phyloP scores from a whole-genome alignment of 2,329 filamentous ascomycete species.

The Colletotrichum sp. region DNA sequence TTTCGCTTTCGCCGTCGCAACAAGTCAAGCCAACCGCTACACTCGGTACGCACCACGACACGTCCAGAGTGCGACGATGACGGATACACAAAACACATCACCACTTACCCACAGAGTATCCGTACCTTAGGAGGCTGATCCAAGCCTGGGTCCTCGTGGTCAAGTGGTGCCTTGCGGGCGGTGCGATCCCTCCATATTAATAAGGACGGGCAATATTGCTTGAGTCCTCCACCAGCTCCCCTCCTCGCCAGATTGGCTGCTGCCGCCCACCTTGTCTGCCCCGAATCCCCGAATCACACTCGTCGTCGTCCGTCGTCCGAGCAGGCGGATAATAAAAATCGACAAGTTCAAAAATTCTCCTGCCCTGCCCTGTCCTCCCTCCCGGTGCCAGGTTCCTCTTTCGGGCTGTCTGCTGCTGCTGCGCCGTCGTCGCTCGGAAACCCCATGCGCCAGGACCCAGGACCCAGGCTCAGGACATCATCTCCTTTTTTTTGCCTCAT shows the following conservation, averaged over 20 bases:
- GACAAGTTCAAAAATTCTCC: neutral
- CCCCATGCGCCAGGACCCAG: neutral
- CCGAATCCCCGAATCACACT: neutral
- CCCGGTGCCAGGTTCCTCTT: neutral
- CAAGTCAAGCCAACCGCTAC: neutral
- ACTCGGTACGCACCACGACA: neutral
- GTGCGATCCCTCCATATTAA: neutral
- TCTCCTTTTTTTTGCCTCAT: neutral
- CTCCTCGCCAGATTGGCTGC: neutral
- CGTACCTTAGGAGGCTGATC: neutral
- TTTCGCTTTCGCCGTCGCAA: neutral
- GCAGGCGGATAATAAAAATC: neutral
- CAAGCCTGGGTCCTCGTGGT: neutral
- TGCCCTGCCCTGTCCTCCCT: neutral
- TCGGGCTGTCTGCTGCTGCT: neutral
- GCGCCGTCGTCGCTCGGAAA: neutral
- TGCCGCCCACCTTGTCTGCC: neutral
- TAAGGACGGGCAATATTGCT: neutral
- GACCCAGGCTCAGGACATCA: neutral
- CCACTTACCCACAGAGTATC: neutral
- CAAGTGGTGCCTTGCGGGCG: neutral
- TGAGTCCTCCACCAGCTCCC: slow-evolving; percentile 1
- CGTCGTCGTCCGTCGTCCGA: slow-evolving; percentile 1
- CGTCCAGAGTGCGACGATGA: neutral
- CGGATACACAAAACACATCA: neutral